Percentiles rank a stretch among this genome's conserved stretches.
phyloP scores from a whole-genome alignment of 2,329 filamentous ascomycete genomes.

The Fusarium fracticaudum region DNA sequence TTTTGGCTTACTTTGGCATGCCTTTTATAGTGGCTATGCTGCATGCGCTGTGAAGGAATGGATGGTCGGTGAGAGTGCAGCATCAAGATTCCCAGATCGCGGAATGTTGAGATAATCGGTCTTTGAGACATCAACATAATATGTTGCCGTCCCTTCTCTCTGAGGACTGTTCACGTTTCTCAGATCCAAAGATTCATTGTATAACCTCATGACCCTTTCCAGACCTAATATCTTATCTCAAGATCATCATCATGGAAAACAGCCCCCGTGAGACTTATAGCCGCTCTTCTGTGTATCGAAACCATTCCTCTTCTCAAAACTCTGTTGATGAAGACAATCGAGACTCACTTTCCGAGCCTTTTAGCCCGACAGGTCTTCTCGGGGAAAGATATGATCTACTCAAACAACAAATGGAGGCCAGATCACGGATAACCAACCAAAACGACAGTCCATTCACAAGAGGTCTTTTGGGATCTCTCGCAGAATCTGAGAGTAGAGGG shows the following conservation, averaged over 20 bases:
- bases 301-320: fast-evolving
- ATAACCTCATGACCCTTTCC: fast-evolving
- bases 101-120: background rate
- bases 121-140: fast-evolving
- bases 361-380: background rate
- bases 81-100: fast-evolving
- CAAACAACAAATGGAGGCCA: background rate
- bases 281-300: fast-evolving
- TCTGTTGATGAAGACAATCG: fast-evolving
- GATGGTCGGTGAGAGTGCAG: background rate
- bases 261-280: fast-evolving
- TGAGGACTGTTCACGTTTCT: fast-evolving
- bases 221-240: fast-evolving
- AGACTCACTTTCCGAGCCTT: background rate
- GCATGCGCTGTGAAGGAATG: background rate
- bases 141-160: too few species aligned
- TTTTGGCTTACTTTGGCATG: background rate
- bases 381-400: constrained; percentile 3
- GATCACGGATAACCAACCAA: fast-evolving
- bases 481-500: background rate
- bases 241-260: background rate
- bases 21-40: background rate
- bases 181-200: fast-evolving
- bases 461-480: background rate
- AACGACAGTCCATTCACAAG: background rate